Percentiles rank a stretch among this genome's conserved stretches.
Conservation (phyloP, 129 eudicot genomes). For the Lactuca saligna region DNA sequence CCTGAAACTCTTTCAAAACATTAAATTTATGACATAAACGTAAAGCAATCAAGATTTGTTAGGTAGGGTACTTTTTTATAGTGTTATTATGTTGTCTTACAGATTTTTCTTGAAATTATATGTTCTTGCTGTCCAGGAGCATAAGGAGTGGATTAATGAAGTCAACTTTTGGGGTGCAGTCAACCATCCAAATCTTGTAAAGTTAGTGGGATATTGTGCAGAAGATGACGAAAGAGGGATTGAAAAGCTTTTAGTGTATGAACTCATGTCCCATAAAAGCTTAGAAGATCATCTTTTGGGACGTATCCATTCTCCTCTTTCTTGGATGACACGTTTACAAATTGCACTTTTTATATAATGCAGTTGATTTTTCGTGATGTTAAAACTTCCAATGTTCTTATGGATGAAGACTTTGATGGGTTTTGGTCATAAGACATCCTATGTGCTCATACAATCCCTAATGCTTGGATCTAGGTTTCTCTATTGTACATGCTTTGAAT, state of each 20-base stretch:
- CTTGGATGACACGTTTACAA: constrained; percentile 74
- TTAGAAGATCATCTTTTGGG: constrained; percentile 75
- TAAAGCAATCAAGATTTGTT: background rate
- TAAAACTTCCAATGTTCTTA: constrained; percentile 79
- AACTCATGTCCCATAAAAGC: constrained; percentile 82
- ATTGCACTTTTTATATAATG: constrained; percentile 54
- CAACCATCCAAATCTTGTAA: constrained; percentile 89
- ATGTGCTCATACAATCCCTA: too few relatives aligned
- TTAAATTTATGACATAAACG: background rate
- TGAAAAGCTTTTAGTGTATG: constrained; percentile 82
- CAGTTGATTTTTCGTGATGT: constrained; percentile 90
- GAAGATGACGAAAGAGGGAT: constrained; percentile 98
- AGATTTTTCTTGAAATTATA: constrained; percentile 31
- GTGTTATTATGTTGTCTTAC: constrained; percentile 23
- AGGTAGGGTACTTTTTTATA: constrained; percentile 19
- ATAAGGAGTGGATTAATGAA: constrained; percentile 96
- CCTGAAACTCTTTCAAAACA: background rate
- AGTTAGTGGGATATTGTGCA: constrained; percentile 89
- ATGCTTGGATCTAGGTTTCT: too few relatives aligned
- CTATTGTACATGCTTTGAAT: too few relatives aligned
- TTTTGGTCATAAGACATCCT: too few relatives aligned
- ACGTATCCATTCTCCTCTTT: constrained; percentile 57
- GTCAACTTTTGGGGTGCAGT: constrained; percentile 85
- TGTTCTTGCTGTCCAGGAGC: constrained; percentile 94
- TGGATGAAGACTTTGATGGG: constrained; percentile 66